Conservation (phyloP, 441 rosid genomes). For the Biscutella laevigata region DNA sequence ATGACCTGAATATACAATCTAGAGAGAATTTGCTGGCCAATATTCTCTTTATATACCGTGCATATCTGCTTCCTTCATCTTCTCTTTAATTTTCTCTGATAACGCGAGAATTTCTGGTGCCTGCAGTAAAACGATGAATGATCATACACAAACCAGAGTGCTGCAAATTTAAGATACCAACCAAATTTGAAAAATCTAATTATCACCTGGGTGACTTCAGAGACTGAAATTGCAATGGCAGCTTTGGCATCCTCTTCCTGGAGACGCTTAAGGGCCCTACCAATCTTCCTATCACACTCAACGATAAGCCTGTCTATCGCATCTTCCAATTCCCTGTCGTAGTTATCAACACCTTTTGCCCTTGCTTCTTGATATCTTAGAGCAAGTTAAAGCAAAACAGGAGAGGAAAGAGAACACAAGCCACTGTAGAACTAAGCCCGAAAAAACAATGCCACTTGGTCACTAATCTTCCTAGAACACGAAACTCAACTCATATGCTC, state of each 20-base stretch:
- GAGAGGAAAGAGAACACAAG: not conserved
- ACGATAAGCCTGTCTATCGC: conserved; percentile 81
- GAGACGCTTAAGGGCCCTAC: conserved; percentile 85
- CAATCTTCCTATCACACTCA: conserved; percentile 89
- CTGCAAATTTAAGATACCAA: not conserved
- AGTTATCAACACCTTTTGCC: conserved; percentile 64
- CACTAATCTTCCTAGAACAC: not conserved
- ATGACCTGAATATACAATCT: not conserved
- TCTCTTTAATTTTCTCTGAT: conserved; percentile 80
- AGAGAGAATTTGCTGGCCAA: not conserved
- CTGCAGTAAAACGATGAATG: conserved; percentile 30
- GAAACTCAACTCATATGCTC: not conserved
- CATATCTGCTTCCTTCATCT: conserved; percentile 78
- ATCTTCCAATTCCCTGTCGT: conserved; percentile 86
- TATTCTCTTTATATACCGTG: conserved; percentile 33
- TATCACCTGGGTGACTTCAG: conserved; percentile 81
- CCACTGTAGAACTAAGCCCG: not conserved
- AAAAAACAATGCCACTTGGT: not conserved
- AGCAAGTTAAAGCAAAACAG: conserved; percentile 25
- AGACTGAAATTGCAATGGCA: conserved; percentile 85
- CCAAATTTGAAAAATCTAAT: not conserved
- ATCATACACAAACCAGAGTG: not conserved
- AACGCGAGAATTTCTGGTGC: conserved; percentile 60
- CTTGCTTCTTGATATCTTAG: conserved; percentile 70
- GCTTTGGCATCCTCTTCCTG: conserved; percentile 96